phyloP scores from a whole-genome alignment of 1,284 basidiomycete genomes.

The Tylopilus orsonianus region DNA sequence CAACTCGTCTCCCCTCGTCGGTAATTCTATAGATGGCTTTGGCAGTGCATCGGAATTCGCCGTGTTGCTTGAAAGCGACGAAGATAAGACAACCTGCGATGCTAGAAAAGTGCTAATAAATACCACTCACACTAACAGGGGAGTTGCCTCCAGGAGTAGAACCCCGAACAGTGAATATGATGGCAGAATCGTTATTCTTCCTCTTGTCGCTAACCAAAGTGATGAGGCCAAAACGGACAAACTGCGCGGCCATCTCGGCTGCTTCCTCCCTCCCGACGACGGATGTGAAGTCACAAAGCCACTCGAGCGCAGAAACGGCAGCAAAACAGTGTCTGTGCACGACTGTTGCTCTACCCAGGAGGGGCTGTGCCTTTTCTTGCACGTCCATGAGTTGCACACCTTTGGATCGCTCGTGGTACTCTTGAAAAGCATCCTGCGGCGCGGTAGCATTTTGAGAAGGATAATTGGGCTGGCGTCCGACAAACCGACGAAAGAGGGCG shows the following conservation, averaged over 20 bases:
- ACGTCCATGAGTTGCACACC: constrained; percentile 72
- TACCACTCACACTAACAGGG: constrained; percentile 61
- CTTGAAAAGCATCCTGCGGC: constrained; percentile 65
- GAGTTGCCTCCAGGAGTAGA: constrained; percentile 72
- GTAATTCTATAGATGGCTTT: constrained; percentile 95
- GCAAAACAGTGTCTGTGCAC: constrained; percentile 81
- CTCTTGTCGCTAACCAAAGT: constrained; percentile 83
- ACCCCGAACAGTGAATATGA: constrained; percentile 89
- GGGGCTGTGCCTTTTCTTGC: constrained; percentile 57
- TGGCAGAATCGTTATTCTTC: constrained; percentile 84
- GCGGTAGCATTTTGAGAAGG: constrained; percentile 43
- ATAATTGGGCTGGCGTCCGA: constrained; percentile 84
- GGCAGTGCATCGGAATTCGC: constrained; percentile 93
- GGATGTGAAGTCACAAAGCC: constrained; percentile 97
- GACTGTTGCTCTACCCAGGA: constrained; percentile 45
- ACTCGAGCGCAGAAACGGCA: constrained; percentile 87
- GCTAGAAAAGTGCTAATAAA: constrained; percentile 5
- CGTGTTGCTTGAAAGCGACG: constrained; percentile 61
- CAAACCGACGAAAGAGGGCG: constrained; percentile 93
- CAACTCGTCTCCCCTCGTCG: constrained; percentile 82
- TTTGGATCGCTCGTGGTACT: constrained; percentile 78
- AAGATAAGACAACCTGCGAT: constrained; percentile 18
- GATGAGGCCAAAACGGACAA: constrained; percentile 94
- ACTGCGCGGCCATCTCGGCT: constrained; percentile 95
- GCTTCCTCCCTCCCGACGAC: constrained; percentile 96